A percentile compares a stretch with the other conserved stretches of the same genome.
These are phyloP conservation scores for Anisogramma anomala DNA, from an alignment of 2,329 filamentous ascomycete genomes.

Conservation along the genomic window DNA sequence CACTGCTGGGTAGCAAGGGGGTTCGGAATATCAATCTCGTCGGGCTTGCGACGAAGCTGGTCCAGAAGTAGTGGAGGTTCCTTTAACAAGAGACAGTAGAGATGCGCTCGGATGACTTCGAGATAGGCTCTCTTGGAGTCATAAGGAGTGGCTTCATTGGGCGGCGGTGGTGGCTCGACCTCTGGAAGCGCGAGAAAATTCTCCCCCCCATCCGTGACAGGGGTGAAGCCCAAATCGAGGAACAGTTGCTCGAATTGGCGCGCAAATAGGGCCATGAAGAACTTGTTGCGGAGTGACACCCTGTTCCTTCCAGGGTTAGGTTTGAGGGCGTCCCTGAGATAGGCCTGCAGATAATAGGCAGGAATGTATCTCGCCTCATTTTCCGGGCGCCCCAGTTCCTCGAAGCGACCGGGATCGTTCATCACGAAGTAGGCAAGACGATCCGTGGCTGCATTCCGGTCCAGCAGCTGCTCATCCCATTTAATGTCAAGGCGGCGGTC, in stretches of 20 bases:
- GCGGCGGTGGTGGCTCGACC: not conserved
- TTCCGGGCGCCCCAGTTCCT: constrained; percentile 25
- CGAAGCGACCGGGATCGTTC: constrained; percentile 38
- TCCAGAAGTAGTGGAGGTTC: not conserved
- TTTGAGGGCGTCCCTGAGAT: constrained; percentile 10
- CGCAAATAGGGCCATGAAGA: constrained; percentile 11
- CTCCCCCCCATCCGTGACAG: constrained; percentile 2
- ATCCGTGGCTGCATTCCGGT: constrained; percentile 31
- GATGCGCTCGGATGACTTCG: constrained; percentile 10
- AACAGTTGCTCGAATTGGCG: constrained; percentile 6
- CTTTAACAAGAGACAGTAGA: constrained; percentile 10
- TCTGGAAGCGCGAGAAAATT: constrained; percentile 6
- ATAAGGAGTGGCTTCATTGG: not conserved
- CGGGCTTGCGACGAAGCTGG: not conserved
- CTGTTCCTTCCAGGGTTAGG: constrained; percentile 3
- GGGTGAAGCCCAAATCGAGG: constrained; percentile 7
- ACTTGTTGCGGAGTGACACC: constrained; percentile 13
- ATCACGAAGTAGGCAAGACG: constrained; percentile 27
- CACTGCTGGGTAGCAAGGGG: constrained; percentile 2
- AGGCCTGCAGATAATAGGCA: constrained; percentile 12
- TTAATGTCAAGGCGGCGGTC: constrained; percentile 33
- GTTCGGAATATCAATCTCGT: constrained; percentile 6
- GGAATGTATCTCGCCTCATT: constrained; percentile 10
- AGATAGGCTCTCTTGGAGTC: constrained; percentile 10
- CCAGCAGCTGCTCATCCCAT: constrained; percentile 33